These are phyloP conservation scores for Ceratonia siliqua DNA, from an alignment of 306 rosid genomes.

Conservation along the genomic window DNA sequence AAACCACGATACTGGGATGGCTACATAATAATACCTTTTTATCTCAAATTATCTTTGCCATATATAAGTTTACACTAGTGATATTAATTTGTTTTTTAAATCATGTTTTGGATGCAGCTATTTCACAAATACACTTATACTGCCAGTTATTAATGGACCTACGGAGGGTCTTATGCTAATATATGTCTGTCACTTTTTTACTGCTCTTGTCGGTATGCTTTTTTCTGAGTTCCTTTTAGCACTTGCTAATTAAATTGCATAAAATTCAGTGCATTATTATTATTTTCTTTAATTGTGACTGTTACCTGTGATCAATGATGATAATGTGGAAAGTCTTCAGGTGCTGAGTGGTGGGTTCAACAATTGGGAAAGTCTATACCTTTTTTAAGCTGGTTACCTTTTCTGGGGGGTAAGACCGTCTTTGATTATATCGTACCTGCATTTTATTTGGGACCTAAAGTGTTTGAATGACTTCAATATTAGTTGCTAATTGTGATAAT, in stretches of 20 bases:
- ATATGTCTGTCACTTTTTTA: constrained; percentile 70
- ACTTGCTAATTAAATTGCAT: constrained; percentile 9
- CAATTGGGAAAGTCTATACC: constrained; percentile 73
- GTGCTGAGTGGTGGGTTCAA: constrained; percentile 94
- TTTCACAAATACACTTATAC: constrained; percentile 87
- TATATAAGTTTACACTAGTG: background rate
- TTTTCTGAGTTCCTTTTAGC: constrained; percentile 13
- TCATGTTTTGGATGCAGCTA: constrained; percentile 59
- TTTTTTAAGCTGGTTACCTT: constrained; percentile 75
- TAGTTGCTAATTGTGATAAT: constrained; percentile 3
- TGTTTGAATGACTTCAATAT: background rate
- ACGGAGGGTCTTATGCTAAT: constrained; percentile 96
- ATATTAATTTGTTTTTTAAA: constrained; percentile 34
- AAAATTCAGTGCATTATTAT: constrained; percentile 2
- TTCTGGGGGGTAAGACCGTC: constrained; percentile 54
- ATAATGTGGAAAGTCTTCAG: constrained; percentile 43
- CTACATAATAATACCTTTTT: background rate
- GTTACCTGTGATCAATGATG: background rate
- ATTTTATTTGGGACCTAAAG: constrained; percentile 20
- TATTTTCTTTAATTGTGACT: background rate
- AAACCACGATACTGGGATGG: background rate
- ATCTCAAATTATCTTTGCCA: background rate
- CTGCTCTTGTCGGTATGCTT: constrained; percentile 83
- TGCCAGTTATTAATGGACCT: constrained; percentile 92
- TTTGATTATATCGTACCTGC: background rate